A percentile compares a stretch with the other conserved stretches of the same genome.
phyloP scores from a whole-genome alignment of 2,329 filamentous ascomycete genomes.

The Aspergillus intermedius region DNA sequence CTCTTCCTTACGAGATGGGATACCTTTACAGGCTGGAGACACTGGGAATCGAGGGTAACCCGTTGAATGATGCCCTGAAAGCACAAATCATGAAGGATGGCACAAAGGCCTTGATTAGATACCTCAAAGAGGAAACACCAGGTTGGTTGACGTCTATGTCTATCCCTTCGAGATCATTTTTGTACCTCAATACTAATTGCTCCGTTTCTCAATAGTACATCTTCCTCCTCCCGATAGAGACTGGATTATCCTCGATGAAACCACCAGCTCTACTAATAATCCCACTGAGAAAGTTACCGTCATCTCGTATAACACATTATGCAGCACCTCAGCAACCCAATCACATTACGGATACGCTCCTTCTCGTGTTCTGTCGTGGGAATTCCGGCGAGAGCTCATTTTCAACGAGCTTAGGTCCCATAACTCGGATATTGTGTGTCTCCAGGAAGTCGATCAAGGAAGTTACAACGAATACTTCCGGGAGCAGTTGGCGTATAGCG shows the following conservation, averaged over 20 bases:
- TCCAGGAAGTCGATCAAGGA: constrained; percentile 90
- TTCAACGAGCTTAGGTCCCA: constrained; percentile 72
- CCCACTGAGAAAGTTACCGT: constrained; percentile 66
- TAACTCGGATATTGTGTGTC: constrained; percentile 80
- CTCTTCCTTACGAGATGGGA: constrained; percentile 78
- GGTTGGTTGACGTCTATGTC: constrained; percentile 50
- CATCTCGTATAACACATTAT: constrained; percentile 91
- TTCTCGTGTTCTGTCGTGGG: constrained; percentile 73
- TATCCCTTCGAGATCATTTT: constrained; percentile 12
- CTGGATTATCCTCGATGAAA: constrained; percentile 65
- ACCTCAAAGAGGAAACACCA: constrained; percentile 75
- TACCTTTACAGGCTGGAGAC: constrained; percentile 83
- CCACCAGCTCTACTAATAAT: constrained; percentile 43
- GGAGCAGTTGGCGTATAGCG: constrained; percentile 73
- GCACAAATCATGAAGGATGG: constrained; percentile 80
- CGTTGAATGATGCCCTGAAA: constrained; percentile 68
- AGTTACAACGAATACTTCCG: constrained; percentile 89
- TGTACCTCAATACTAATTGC: constrained; percentile 9
- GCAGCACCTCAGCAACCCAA: constrained; percentile 83
- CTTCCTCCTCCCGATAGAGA: constrained; percentile 69
- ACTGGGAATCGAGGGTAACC: constrained; percentile 88
- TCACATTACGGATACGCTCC: constrained; percentile 87
- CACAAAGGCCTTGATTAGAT: constrained; percentile 75
- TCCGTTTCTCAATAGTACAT: constrained; percentile 53
- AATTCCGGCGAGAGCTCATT: constrained; percentile 75